Base-by-base conservation (phyloP, 495 filamentous ascomycete species). In the Aspergillus funiculosus region DNA sequence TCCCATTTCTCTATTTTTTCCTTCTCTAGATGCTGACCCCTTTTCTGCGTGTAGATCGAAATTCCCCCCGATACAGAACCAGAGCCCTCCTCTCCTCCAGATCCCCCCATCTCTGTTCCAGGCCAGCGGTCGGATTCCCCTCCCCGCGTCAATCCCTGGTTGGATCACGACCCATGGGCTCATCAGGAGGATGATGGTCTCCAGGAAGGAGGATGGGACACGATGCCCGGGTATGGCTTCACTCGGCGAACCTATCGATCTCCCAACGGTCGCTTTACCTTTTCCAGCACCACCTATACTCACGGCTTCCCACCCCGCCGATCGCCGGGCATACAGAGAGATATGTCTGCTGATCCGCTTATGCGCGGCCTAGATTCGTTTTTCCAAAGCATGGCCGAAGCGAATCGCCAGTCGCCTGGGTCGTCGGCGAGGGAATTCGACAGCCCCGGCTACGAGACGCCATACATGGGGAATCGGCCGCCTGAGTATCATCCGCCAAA, bases 221-320 rank as follows among this genome's bases (percentile, higher is more conserved):
- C 20, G 13, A 22, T 6, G 20, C 37, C 47, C 10, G 46, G 52
- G 18, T 29, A 43, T 15, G 67, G 74, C 29, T 52, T 74, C 40
- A 55, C 63, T 20, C 61, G 59, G 37, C 70, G 58, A 37, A 68
- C 74, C 7, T 75, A 72, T 22, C 58, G 70, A 13, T 76, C 76
- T 5, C 68, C 75, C 18, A 57, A 69, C 54, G 67, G 68, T 13
- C 60, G 60, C 6, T 65, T 71, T 39, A 60, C 56, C 5, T 66
- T 72, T 22, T 63, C 58, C n/a, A 64, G 54, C 31, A 63, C 70
- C 6, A 66, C 60, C 0, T 51, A 58, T n/a, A 57, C 56, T 6
- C 38, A 54, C 7, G 58, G 65, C 13, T 53, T 47, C 15, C 22
- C 60, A 8, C 43, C 52, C 20, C 59, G 50, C 50, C 55, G 36